These are phyloP conservation scores for Cadophora luteo-olivacea DNA, from an alignment of 2,329 filamentous ascomycete genomes.

Conservation along the genomic window DNA sequence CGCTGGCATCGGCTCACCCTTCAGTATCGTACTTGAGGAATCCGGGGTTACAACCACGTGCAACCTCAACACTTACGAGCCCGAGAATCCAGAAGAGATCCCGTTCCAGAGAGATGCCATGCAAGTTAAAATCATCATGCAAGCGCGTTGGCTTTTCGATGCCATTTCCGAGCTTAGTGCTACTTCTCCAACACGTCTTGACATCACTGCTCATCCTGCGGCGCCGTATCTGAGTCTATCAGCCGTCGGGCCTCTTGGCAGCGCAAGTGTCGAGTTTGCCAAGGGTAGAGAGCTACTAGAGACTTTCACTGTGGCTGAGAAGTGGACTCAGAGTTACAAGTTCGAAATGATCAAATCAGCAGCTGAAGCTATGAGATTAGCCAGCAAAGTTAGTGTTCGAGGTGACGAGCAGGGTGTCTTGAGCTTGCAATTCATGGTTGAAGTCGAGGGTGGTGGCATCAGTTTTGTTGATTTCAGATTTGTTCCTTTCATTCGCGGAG, in stretches of 20 bases:
- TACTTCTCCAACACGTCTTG: constrained; percentile 72
- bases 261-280: constrained; percentile 71
- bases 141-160: constrained; percentile 74
- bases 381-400: constrained; percentile 89
- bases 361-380: constrained; percentile 88
- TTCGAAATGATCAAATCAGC: constrained; percentile 88
- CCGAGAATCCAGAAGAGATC: constrained; percentile 78
- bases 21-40: constrained; percentile 88
- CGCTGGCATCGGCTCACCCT: constrained; percentile 72
- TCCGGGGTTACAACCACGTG: constrained; percentile 87
- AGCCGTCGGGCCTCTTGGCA: constrained; percentile 64
- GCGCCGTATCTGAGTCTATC: constrained; percentile 79
- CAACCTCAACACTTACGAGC: constrained; percentile 86
- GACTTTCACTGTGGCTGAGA: constrained; percentile 69
- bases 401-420: constrained; percentile 89
- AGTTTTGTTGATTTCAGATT: constrained; percentile 86
- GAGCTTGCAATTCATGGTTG: constrained; percentile 95
- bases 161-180: constrained; percentile 70
- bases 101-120: constrained; percentile 84
- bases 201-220: constrained; percentile 64
- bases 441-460: constrained; percentile 72
- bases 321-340: constrained; percentile 77
- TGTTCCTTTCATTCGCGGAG: constrained; percentile 71
- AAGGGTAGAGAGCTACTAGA: constrained; percentile 73
- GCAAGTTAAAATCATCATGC: constrained; percentile 94